These are phyloP conservation scores for Elongisporangium prolatum DNA, from an alignment of 352 stramenopile species.

Conservation along the genomic window DNA sequence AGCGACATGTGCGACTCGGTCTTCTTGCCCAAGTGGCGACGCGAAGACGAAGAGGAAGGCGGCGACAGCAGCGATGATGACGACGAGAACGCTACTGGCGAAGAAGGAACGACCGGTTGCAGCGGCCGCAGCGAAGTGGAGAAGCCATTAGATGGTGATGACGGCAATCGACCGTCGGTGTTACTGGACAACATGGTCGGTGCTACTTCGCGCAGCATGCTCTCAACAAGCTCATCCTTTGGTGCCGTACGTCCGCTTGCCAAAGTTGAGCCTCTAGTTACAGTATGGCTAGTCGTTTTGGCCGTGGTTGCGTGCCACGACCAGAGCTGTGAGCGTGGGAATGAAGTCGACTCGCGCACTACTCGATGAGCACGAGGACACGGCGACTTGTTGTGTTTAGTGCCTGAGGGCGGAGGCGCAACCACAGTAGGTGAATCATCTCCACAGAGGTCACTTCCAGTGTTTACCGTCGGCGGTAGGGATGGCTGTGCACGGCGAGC, in stretches of 20 bases:
- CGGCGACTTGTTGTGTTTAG: background rate
- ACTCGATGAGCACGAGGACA: constrained; percentile 8
- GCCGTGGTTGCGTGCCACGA: constrained; percentile 18
- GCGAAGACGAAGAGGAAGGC: background rate
- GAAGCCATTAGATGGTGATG: constrained; percentile 5
- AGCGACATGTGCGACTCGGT: constrained; percentile 10
- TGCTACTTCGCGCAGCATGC: constrained; percentile 48
- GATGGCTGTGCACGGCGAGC: background rate
- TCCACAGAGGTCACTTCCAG: background rate
- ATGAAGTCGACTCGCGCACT: constrained; percentile 21
- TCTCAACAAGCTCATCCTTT: constrained; percentile 49
- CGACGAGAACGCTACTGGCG: background rate
- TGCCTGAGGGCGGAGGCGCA: background rate
- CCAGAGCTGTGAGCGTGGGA: constrained; percentile 61
- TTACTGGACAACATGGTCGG: constrained; percentile 5
- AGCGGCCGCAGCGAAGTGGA: background rate
- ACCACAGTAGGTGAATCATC: background rate
- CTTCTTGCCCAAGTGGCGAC: constrained; percentile 8
- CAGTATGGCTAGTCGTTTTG: constrained; percentile 6
- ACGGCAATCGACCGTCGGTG: constrained; percentile 4
- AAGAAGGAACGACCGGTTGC: too few species aligned
- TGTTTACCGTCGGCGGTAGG: background rate
- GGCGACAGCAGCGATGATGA: background rate
- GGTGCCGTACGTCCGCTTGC: background rate
- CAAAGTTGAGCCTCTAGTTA: background rate